phyloP scores from a whole-genome alignment of 139 green algal genomes.

The Chlamydomonas sphaeroides region DNA sequence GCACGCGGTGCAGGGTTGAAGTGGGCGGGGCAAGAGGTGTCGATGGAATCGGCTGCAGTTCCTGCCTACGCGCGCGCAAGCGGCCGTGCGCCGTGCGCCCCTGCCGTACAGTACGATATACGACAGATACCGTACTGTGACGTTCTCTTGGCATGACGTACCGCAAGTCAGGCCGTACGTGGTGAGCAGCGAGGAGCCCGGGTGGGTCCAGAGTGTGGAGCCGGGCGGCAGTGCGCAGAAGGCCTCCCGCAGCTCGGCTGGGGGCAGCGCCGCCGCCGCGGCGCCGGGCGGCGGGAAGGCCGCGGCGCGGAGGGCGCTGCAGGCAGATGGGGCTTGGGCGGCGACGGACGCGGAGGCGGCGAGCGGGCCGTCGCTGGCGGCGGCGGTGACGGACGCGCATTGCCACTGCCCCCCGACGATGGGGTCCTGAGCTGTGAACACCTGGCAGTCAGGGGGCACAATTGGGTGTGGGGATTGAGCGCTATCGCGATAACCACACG shows the following conservation, averaged over 20 bases:
- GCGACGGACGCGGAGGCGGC: too few species aligned
- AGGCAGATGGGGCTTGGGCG: too few species aligned
- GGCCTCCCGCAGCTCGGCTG: neutral
- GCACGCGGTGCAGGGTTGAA: too few species aligned
- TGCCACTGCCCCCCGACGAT: neutral
- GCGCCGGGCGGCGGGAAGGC: neutral
- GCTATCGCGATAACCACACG: neutral
- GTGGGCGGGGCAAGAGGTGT: too few species aligned
- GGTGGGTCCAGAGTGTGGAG: neutral
- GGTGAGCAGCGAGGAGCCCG: neutral
- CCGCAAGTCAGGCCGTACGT: slow-evolving; percentile 8
- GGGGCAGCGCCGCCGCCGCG: neutral
- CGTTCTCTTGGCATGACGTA: too few species aligned
- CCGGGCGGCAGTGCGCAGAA: slow-evolving; percentile 15
- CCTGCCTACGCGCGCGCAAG: too few species aligned
- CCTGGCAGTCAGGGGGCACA: neutral
- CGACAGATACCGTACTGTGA: too few species aligned
- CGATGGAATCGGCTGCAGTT: too few species aligned
- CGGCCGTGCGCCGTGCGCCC: too few species aligned
- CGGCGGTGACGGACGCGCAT: neutral
- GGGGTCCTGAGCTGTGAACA: slow-evolving; percentile 22
- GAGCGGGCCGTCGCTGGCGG: neutral
- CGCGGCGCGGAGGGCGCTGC: too few species aligned
- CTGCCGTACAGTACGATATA: too few species aligned
- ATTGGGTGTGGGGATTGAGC: too few species aligned